phyloP scores from a whole-genome alignment of 2,329 filamentous ascomycete species.

The Cytospora piceicola region DNA sequence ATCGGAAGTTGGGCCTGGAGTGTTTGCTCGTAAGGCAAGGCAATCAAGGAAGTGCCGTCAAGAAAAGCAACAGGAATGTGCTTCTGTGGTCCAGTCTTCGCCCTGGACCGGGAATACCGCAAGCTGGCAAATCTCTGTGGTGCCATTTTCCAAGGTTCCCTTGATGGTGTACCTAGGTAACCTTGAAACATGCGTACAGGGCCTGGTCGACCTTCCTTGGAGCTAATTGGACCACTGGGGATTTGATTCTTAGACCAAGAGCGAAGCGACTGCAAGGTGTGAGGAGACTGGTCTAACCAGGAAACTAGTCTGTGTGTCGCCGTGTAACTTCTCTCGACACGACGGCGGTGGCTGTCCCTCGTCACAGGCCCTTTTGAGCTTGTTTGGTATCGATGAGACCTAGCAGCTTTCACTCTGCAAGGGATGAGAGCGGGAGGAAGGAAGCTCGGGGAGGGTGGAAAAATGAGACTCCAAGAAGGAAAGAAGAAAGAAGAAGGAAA shows the following conservation, averaged over 20 bases:
- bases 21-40: conserved; percentile 65
- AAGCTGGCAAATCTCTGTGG: conserved; percentile 48
- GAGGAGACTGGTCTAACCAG: neutral
- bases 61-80: conserved; percentile 20
- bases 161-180: neutral
- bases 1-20: conserved; percentile 61
- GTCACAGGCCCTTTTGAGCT: neutral
- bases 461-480: conserved; percentile 2
- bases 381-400: neutral
- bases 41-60: conserved; percentile 56
- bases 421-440: neutral
- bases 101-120: conserved; percentile 36
- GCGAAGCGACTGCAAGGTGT: neutral
- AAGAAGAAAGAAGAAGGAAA: neutral
- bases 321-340: conserved; percentile 1
- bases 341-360: neutral
- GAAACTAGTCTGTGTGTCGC: neutral
- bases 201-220: neutral
- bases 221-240: conserved; percentile 2
- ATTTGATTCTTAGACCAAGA: neutral
- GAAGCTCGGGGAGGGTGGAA: neutral
- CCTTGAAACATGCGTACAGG: neutral
- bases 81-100: conserved; percentile 3
- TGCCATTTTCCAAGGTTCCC: conserved; percentile 38
- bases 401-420: neutral